A percentile compares a stretch with the other conserved stretches of the same genome.
phyloP scores from a whole-genome alignment of 805 yeast genomes.

The Ogataea saltuana region DNA sequence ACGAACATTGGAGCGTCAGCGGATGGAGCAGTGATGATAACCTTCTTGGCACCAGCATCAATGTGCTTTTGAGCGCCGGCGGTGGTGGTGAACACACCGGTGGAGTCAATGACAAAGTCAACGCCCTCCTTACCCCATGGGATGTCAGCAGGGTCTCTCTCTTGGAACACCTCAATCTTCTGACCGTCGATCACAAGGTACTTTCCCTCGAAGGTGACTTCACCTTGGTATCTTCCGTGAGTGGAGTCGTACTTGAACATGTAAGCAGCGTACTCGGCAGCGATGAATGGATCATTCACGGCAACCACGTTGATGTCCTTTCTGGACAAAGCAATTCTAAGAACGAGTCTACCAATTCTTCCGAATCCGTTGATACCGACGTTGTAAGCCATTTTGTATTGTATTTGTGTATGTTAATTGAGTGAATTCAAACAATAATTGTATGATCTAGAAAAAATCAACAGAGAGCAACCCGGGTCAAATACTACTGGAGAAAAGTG shows the following conservation, averaged over 20 bases:
- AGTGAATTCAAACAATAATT: neutral
- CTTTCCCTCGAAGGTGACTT: conserved; percentile 58
- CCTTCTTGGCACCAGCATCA: conserved; percentile 93
- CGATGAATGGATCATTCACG: conserved; percentile 89
- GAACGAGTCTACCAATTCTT: conserved; percentile 87
- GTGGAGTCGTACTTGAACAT: conserved; percentile 95
- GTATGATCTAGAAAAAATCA: neutral
- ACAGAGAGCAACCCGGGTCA: neutral
- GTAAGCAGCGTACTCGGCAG: conserved; percentile 89
- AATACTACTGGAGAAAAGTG: too few relatives aligned
- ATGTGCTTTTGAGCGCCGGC: conserved; percentile 85
- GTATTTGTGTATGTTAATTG: conserved; percentile 5
- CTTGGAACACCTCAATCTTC: conserved; percentile 68
- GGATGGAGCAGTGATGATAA: conserved; percentile 92
- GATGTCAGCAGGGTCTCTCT: conserved; percentile 80
- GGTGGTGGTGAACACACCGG: conserved; percentile 86
- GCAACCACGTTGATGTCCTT: conserved; percentile 80
- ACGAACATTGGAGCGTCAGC: conserved; percentile 95
- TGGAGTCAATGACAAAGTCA: conserved; percentile 87
- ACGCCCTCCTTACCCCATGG: conserved; percentile 88
- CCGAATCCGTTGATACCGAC: conserved; percentile 96
- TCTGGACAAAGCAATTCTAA: conserved; percentile 77
- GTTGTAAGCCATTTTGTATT: conserved; percentile 53
- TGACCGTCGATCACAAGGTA: conserved; percentile 68
- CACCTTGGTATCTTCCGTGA: conserved; percentile 83